These are phyloP conservation scores for Tetrapisispora taiwanensis DNA, from an alignment of 805 yeast genomes.

Conservation along the genomic window DNA sequence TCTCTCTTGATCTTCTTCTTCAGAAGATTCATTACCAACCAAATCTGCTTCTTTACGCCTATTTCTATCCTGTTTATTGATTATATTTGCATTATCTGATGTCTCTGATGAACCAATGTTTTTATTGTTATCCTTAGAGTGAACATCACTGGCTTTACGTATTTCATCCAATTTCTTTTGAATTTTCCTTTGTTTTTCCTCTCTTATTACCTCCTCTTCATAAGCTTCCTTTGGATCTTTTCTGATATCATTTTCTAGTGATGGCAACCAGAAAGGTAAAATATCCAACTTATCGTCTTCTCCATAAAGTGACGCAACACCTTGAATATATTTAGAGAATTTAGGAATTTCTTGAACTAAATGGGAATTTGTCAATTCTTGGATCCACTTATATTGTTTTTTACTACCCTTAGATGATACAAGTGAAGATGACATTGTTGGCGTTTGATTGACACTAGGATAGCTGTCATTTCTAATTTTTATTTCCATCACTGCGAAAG, in stretches of 20 bases:
- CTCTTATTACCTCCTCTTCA: conserved; percentile 50
- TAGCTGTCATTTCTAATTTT: conserved; percentile 39
- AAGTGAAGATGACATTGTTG: conserved; percentile 25
- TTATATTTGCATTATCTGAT: neutral
- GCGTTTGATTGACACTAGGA: conserved; percentile 19
- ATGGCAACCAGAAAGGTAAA: conserved; percentile 92
- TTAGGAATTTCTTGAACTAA: conserved; percentile 89
- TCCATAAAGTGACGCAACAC: conserved; percentile 75
- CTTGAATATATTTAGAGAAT: conserved; percentile 88
- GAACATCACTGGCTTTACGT: conserved; percentile 24
- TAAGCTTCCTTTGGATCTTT: conserved; percentile 72
- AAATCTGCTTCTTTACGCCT: conserved; percentile 33
- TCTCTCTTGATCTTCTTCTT: conserved; percentile 28
- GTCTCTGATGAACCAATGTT: neutral
- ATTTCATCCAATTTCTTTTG: conserved; percentile 29
- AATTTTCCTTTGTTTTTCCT: conserved; percentile 36
- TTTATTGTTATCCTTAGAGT: neutral
- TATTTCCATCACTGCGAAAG: conserved; percentile 82
- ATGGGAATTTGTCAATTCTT: conserved; percentile 72
- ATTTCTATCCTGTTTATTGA: neutral
- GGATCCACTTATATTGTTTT: conserved; percentile 65
- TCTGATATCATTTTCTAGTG: conserved; percentile 68
- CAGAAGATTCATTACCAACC: conserved; percentile 50
- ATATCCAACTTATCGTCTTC: conserved; percentile 79
- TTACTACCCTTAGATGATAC: conserved; percentile 30